Percentiles rank a stretch among this genome's conserved stretches.
Conservation (phyloP, 116 monocot species). For the Papilionanthe hybrid region DNA sequence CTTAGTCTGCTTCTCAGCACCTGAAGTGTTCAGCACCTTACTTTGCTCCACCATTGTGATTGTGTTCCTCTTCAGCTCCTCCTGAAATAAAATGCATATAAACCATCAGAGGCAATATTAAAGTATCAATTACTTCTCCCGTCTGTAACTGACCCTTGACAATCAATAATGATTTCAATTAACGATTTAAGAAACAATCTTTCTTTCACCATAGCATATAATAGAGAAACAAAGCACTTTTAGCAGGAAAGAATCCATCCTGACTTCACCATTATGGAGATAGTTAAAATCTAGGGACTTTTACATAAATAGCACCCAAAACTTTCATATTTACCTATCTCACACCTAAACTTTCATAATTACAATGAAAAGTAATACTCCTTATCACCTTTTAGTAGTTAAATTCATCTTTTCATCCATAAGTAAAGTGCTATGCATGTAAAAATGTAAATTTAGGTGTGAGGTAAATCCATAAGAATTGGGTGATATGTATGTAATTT, state of each 20-base stretch:
- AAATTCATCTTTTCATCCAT: no score
- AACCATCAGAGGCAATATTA: not conserved
- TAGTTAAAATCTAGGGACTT: no score
- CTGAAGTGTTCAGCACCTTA: constrained; percentile 91
- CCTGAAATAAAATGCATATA: constrained; percentile 32
- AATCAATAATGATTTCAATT: not conserved
- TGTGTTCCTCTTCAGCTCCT: constrained; percentile 89
- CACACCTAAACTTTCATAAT: no score
- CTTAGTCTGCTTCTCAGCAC: constrained; percentile 94
- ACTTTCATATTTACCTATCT: no score
- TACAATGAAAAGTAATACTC: no score
- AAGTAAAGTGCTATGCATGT: no score
- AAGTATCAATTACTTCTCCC: not conserved
- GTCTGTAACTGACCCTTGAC: not conserved
- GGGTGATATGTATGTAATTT: no score
- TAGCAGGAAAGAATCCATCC: not conserved
- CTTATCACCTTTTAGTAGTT: no score
- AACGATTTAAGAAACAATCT: not conserved
- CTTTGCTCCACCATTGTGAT: constrained; percentile 97
- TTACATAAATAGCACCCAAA: no score
- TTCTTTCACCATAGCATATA: not conserved
- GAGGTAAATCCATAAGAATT: no score
- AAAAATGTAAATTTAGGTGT: no score
- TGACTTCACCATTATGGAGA: no score
- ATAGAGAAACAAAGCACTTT: not conserved